A percentile compares a stretch with the other conserved stretches of the same genome.
Conservation (phyloP, 495 filamentous ascomycete genomes). For the Tetracladium marchalianum region DNA sequence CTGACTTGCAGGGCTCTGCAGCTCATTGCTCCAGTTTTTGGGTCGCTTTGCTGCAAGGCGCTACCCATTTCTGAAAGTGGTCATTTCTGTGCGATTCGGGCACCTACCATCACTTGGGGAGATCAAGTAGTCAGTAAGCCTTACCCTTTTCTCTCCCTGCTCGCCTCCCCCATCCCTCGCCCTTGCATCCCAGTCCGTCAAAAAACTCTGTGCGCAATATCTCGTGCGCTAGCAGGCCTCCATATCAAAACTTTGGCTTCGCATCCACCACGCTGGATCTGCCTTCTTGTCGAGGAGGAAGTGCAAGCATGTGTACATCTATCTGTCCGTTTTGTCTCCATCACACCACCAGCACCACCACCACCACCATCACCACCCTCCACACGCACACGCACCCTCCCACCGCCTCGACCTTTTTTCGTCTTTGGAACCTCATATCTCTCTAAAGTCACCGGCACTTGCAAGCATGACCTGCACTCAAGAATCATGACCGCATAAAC, state of each 20-base stretch:
- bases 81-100: neutral
- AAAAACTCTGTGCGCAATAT: slow-evolving; percentile 9
- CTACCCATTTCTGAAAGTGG: neutral
- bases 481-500: slow-evolving; percentile 14
- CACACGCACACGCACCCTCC: neutral
- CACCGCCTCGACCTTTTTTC: too few species aligned
- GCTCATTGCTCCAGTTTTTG: slow-evolving; percentile 2
- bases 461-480: slow-evolving; percentile 5
- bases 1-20: neutral
- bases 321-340: neutral
- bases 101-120: slow-evolving; percentile 4
- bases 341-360: neutral
- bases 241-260: neutral
- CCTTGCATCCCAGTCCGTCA: slow-evolving; percentile 15
- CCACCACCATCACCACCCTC: too few species aligned
- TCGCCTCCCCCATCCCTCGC: neutral
- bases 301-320: slow-evolving; percentile 5
- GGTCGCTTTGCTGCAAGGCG: neutral
- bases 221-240: neutral
- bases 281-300: neutral
- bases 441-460: slow-evolving; percentile 16
- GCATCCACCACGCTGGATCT: slow-evolving; percentile 2
- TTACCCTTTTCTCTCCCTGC: slow-evolving; percentile 10
- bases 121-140: slow-evolving; percentile 1
- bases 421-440: neutral